phyloP scores from a whole-genome alignment of 306 rosid genomes.

The Cicer judaicum region DNA sequence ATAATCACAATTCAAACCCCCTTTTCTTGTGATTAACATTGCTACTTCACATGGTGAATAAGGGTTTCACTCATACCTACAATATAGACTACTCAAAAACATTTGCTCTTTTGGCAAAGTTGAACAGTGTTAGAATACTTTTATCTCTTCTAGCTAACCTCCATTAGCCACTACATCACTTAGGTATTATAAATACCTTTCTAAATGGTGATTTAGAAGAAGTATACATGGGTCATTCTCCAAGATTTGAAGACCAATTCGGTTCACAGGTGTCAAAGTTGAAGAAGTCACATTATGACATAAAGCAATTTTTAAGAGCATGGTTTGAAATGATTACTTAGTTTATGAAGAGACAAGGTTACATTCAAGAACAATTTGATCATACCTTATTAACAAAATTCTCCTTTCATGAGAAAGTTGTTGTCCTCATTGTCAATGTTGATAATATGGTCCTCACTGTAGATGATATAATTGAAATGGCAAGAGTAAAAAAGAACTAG shows the following conservation, averaged over 20 bases:
- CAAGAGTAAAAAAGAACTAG: too few species aligned
- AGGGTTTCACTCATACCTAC: neutral
- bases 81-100: neutral
- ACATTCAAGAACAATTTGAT: too few species aligned
- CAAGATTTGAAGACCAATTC: neutral
- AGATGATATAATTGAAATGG: too few species aligned
- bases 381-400: too few species aligned
- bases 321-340: too few species aligned
- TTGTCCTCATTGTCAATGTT: too few species aligned
- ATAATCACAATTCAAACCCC: too few species aligned
- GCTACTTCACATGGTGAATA: neutral
- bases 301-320: too few species aligned
- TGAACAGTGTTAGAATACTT: neutral
- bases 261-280: neutral
- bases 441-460: too few species aligned
- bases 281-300: neutral
- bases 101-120: neutral
- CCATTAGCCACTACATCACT: neutral
- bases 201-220: neutral
- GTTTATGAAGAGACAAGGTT: too few species aligned
- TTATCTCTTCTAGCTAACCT: neutral
- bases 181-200: neutral
- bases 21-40: too few species aligned
- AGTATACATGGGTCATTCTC: neutral
- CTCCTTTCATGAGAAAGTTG: too few species aligned